Conservation (phyloP, 129 eudicot species). For the Centella asiatica region DNA sequence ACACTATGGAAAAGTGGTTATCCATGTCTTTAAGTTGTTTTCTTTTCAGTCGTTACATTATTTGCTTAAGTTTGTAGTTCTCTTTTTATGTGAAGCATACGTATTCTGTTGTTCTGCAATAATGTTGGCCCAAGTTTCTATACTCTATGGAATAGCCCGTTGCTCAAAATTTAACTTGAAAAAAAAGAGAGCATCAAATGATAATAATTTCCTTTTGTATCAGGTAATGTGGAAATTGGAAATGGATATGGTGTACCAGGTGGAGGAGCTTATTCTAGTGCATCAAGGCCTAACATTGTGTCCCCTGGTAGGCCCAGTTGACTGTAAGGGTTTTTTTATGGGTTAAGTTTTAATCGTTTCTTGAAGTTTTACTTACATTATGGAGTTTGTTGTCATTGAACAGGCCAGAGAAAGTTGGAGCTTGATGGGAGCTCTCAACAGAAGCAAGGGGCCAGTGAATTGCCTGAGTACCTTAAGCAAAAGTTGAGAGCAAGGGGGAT, state of each 20-base stretch:
- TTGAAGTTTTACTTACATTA: constrained; percentile 14
- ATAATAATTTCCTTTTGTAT: background rate
- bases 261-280: constrained; percentile 75
- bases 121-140: too few relatives aligned
- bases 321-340: background rate
- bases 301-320: constrained; percentile 27
- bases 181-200: background rate
- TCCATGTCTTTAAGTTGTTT: too few relatives aligned
- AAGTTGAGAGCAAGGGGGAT: constrained; percentile 92
- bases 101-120: too few relatives aligned
- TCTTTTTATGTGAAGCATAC: too few relatives aligned
- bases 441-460: constrained; percentile 36
- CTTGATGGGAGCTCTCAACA: constrained; percentile 30
- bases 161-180: too few relatives aligned
- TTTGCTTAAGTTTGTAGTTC: too few relatives aligned
- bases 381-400: constrained; percentile 27
- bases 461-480: constrained; percentile 88
- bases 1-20: too few relatives aligned
- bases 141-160: too few relatives aligned
- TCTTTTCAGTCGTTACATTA: too few relatives aligned
- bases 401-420: constrained; percentile 28
- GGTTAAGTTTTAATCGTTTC: background rate
- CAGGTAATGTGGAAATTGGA: constrained; percentile 83
- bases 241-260: constrained; percentile 99
- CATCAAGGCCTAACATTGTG: constrained; percentile 24